These are phyloP conservation scores for Apiotrichum brassicae DNA, from an alignment of 1,284 basidiomycete genomes.

Conservation along the genomic window DNA sequence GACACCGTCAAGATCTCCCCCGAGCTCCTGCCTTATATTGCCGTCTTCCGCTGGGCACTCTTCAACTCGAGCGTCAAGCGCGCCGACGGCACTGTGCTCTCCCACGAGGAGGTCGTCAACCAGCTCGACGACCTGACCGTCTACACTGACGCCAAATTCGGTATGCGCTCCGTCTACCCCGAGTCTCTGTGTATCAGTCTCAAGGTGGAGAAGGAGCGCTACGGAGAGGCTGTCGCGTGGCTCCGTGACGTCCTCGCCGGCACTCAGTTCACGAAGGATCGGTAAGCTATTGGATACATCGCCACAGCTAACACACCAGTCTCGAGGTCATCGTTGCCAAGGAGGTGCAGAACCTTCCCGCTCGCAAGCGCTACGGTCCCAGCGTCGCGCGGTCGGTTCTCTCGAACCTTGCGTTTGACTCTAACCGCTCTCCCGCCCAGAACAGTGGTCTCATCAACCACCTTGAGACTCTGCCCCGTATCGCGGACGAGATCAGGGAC, in stretches of 20 bases:
- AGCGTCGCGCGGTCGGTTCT: slow-evolving; percentile 71
- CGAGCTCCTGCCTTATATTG: slow-evolving; percentile 69
- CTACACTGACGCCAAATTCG: slow-evolving; percentile 69
- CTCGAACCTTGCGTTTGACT: slow-evolving; percentile 62
- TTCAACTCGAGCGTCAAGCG: slow-evolving; percentile 81
- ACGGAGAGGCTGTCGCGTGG: slow-evolving; percentile 80
- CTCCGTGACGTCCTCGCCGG: slow-evolving; percentile 81
- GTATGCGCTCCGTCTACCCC: slow-evolving; percentile 63
- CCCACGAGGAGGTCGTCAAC: slow-evolving; percentile 86
- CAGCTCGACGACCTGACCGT: slow-evolving; percentile 81
- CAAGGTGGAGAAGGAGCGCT: slow-evolving; percentile 74
- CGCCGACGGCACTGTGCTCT: slow-evolving; percentile 62
- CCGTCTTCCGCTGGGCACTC: slow-evolving; percentile 78
- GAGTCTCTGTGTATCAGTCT: slow-evolving; percentile 72
- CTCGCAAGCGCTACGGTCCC: slow-evolving; percentile 83
- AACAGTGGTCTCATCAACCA: slow-evolving; percentile 67
- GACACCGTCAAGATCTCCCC: slow-evolving; percentile 66
- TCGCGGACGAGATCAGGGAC: slow-evolving; percentile 68
- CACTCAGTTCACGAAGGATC: slow-evolving; percentile 72
- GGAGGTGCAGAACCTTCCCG: slow-evolving; percentile 83
- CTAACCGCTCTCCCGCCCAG: slow-evolving; percentile 64
- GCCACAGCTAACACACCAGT: background rate
- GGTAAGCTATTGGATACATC: slow-evolving; percentile 34
- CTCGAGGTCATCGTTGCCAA: slow-evolving; percentile 82
- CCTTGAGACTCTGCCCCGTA: slow-evolving; percentile 70